Evolutionary conservation across 208 protist species (phyloP), one percentile per base, ranked within the genome.

Genomic region (Phytomonas francai): DNA sequence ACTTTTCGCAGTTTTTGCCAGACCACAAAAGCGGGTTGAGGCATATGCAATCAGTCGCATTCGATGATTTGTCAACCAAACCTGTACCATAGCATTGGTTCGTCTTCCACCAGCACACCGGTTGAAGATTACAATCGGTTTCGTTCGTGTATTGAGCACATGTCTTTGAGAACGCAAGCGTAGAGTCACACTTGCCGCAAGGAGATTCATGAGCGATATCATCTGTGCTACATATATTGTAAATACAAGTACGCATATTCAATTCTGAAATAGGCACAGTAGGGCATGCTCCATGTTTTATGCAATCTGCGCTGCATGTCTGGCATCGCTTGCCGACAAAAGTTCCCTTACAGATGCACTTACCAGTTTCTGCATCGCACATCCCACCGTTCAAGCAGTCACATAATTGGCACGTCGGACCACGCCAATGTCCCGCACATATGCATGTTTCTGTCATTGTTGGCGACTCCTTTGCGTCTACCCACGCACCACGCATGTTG

Each of bases 341-440:
- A 25, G 71, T 63, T 29, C 81, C 81, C 6, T 67, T 59, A 67
- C 81, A 86, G 56, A 56, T 39, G 64, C 81, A 86, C 69, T 60
- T 32, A 57, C 77, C 77, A n/a, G 56, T 77, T 29, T 62, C 54
- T 28, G 29, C 29, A 67, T 71, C 59, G 61, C 81, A 83, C 73
- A 79, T 83, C 49, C 81, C 81, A 39, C 77, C 77, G 70, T 83
- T 83, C 58, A 58, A 31, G 70, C 81, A 86, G 65, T 80, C 81
- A 67, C 81, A 86, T 60, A 83, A 67, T 65, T 82, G 65, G 63
- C 77, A 86, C 27, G 59, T 73, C 32, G 57, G 32, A 36, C 80
- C 80, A 39, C 74, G 71, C 77, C 77, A 86, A 72, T 86, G 74
- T 8, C 80, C 80, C 28, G 62, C 31, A 67, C 80, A 86, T 39